Evolutionary conservation across 371 early-diverging fungal genomes (phyloP).

Genomic region (Dichotomocladium elegans): DNA sequence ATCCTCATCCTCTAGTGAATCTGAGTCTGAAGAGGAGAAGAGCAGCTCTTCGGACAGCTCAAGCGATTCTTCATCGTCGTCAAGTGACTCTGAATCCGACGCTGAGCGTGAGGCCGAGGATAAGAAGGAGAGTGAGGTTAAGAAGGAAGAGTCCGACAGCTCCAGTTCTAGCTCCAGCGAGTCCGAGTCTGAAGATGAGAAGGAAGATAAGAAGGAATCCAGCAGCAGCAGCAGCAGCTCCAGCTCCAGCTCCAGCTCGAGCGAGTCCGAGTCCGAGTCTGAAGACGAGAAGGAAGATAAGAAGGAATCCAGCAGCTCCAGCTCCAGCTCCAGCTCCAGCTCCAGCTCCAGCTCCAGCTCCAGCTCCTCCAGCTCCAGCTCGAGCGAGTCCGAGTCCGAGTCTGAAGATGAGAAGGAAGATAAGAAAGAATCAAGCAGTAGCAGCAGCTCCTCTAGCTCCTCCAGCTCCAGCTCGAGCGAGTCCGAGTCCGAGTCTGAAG

Average conservation of each 20-base stretch:
- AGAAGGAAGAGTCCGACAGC: conserved; percentile 12
- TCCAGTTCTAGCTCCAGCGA: conserved; percentile 7
- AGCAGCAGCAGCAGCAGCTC: conserved; percentile 8
- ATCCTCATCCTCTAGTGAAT: conserved; percentile 4
- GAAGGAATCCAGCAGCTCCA: conserved; percentile 8
- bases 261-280: conserved; percentile 13
- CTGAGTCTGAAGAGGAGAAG: conserved; percentile 1
- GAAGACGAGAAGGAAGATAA: conserved; percentile 5
- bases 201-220: conserved; percentile 14
- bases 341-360: conserved; percentile 4
- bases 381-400: conserved; percentile 8
- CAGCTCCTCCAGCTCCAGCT: no score
- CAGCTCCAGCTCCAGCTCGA: conserved; percentile 24
- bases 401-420: conserved; percentile 6
- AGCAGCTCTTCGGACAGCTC: conserved; percentile 8
- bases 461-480: conserved; percentile 25
- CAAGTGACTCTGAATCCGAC: conserved; percentile 3
- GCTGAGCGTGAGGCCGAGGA: conserved; percentile 8
- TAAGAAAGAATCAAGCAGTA: conserved; percentile 10
- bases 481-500: conserved; percentile 12
- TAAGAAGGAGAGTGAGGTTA: conserved; percentile 1
- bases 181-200: background rate
- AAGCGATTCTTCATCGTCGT: conserved; percentile 5
- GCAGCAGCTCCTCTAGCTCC: conserved; percentile 7
- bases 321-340: background rate